Conservation (phyloP, 2,329 filamentous ascomycete species). For the Tolypocladium endophyticum region DNA sequence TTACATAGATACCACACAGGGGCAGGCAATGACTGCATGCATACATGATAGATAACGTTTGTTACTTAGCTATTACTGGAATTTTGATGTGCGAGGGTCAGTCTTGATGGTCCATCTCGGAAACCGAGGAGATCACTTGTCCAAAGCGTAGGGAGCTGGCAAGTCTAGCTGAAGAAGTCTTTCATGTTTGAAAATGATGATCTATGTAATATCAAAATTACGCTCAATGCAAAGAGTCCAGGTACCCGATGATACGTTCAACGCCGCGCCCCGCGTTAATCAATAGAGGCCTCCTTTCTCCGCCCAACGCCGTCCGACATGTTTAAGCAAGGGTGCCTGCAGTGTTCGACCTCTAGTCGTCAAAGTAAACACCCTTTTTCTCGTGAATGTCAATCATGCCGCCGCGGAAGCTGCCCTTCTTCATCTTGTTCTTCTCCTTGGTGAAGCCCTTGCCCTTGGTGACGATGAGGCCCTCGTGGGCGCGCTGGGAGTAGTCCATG, state of each 20-base stretch:
- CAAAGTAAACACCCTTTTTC: slow-evolving; percentile 88
- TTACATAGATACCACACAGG: background rate
- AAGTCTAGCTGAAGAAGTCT: background rate
- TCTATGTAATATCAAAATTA: background rate
- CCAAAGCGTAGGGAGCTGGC: background rate
- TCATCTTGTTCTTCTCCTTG: slow-evolving; percentile 99
- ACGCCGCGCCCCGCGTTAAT: background rate
- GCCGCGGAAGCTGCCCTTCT: slow-evolving; percentile 80
- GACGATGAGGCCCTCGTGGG: slow-evolving; percentile 77
- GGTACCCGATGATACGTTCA: background rate
- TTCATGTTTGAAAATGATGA: background rate
- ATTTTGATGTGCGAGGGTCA: background rate
- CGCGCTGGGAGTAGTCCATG: slow-evolving; percentile 82
- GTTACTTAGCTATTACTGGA: background rate
- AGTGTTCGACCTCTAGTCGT: slow-evolving; percentile 50
- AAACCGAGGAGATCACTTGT: background rate
- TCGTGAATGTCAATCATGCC: slow-evolving; percentile 75
- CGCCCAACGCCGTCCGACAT: background rate
- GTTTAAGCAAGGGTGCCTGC: background rate
- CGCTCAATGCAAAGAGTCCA: background rate
- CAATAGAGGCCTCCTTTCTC: background rate
- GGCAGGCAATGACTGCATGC: background rate
- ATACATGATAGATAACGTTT: background rate
- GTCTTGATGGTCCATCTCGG: background rate
- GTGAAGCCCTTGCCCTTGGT: slow-evolving; percentile 96